Percentiles rank a stretch among this genome's conserved stretches.
Conservation (phyloP, 1,139 yeast genomes). For the Blastobotrys ciferrii region DNA sequence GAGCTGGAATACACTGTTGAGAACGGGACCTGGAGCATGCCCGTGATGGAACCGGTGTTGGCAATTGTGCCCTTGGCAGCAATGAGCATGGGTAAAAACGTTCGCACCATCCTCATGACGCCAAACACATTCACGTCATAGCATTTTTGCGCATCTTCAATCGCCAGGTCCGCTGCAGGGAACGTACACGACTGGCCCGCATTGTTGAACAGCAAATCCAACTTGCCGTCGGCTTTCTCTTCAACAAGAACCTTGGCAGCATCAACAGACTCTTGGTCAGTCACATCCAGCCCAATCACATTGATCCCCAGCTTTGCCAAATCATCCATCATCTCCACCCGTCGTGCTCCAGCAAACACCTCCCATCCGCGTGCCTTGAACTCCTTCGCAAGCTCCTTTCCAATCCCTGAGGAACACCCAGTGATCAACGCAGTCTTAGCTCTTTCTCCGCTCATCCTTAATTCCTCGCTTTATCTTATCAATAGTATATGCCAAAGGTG, state of each 20-base stretch:
- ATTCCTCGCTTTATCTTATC: too few species aligned
- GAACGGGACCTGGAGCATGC: conserved; percentile 67
- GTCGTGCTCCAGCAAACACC: conserved; percentile 74
- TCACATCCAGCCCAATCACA: conserved; percentile 51
- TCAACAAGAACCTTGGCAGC: conserved; percentile 45
- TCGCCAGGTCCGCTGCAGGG: conserved; percentile 67
- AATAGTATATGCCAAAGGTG: too few species aligned
- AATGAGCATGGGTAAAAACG: conserved; percentile 55
- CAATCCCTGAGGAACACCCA: conserved; percentile 84
- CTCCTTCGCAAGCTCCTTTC: conserved; percentile 63
- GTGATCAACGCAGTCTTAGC: conserved; percentile 54
- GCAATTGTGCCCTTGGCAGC: conserved; percentile 69
- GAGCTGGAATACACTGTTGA: conserved; percentile 65
- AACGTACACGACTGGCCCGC: conserved; percentile 65
- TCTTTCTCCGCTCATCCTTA: too few species aligned
- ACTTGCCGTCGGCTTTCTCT: conserved; percentile 44
- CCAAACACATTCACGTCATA: conserved; percentile 71
- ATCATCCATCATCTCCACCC: conserved; percentile 60
- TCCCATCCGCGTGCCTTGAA: conserved; percentile 60
- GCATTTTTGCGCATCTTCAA: conserved; percentile 53
- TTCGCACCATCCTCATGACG: conserved; percentile 61
- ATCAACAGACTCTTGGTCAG: conserved; percentile 50
- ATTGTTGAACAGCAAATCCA: conserved; percentile 66
- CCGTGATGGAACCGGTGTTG: conserved; percentile 74
- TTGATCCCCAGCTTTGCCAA: conserved; percentile 42